Evolutionary conservation across 2,329 filamentous ascomycete genomes (phyloP).

Genomic region (Verticillium albo-atrum): DNA sequence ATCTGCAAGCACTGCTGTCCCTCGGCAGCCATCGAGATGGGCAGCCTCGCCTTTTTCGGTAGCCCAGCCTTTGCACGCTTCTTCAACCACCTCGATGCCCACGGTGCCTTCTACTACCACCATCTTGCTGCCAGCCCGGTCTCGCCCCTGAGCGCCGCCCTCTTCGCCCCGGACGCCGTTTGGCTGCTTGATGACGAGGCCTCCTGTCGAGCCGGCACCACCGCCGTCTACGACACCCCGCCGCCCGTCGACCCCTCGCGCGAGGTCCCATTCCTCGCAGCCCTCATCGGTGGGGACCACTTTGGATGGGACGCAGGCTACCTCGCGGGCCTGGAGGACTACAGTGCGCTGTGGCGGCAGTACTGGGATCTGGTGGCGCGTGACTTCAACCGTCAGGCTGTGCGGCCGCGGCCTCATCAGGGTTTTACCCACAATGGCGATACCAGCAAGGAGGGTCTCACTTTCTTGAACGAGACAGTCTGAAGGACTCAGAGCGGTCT

Average conservation of each 20-base stretch:
- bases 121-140: conserved; percentile 43
- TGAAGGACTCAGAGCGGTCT: not conserved
- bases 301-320: conserved; percentile 45
- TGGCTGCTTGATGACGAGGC: conserved; percentile 23
- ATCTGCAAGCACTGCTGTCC: conserved; percentile 35
- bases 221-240: conserved; percentile 1
- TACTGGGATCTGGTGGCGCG: not conserved
- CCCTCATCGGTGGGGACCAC: conserved; percentile 2
- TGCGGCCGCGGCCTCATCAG: not conserved
- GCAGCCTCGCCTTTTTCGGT: conserved; percentile 46
- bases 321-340: not conserved
- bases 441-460: not conserved
- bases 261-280: not conserved
- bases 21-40: conserved; percentile 52
- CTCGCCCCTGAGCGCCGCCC: conserved; percentile 49
- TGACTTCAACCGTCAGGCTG: not conserved
- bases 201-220: conserved; percentile 18
- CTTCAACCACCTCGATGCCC: conserved; percentile 43
- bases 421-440: not conserved
- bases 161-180: conserved; percentile 47
- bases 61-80: conserved; percentile 39
- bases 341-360: not conserved
- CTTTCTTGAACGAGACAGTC: not conserved
- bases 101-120: conserved; percentile 44
- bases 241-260: not conserved